Percentiles rank a stretch among this genome's conserved stretches.
Evolutionary conservation across 169 alveolate genomes (phyloP).

Genomic region (Neospora caninum): DNA sequence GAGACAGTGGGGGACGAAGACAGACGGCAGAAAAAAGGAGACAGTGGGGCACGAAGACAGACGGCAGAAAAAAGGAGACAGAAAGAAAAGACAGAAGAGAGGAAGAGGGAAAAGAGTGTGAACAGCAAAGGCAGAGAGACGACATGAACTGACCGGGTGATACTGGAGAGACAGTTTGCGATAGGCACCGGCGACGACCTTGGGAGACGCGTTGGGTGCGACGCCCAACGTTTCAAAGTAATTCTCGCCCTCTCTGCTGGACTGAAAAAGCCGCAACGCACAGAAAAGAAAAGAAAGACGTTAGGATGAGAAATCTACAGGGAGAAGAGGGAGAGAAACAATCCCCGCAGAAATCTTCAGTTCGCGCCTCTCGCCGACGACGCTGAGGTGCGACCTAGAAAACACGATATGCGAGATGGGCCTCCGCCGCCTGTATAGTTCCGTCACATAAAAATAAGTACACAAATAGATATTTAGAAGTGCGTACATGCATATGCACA

Average conservation of each 20-base stretch:
- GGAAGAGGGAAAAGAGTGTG: too few relatives aligned
- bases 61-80: too few relatives aligned
- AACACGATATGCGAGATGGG: too few relatives aligned
- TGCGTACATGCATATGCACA: not conserved
- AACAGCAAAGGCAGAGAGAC: too few relatives aligned
- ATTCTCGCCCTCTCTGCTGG: constrained; percentile 29
- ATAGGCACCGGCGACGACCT: constrained; percentile 37
- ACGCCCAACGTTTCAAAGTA: constrained; percentile 46
- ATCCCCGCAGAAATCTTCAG: not conserved
- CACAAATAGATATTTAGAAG: not conserved
- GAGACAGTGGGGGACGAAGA: not conserved
- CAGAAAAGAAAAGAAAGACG: not conserved
- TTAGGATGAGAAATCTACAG: not conserved
- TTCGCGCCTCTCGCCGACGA: not conserved
- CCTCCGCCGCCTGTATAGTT: too few relatives aligned
- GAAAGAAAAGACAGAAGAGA: too few relatives aligned
- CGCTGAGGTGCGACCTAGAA: not conserved
- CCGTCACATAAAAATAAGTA: too few relatives aligned
- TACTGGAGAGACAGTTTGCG: constrained; percentile 50
- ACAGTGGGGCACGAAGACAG: not conserved
- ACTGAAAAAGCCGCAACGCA: constrained; percentile 5
- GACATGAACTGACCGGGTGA: constrained; percentile 39
- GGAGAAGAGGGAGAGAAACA: not conserved
- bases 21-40: not conserved
- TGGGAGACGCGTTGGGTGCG: constrained; percentile 38